Evolutionary conservation across 2,329 filamentous ascomycete species (phyloP).

Genomic region (Apiospora aurea): DNA sequence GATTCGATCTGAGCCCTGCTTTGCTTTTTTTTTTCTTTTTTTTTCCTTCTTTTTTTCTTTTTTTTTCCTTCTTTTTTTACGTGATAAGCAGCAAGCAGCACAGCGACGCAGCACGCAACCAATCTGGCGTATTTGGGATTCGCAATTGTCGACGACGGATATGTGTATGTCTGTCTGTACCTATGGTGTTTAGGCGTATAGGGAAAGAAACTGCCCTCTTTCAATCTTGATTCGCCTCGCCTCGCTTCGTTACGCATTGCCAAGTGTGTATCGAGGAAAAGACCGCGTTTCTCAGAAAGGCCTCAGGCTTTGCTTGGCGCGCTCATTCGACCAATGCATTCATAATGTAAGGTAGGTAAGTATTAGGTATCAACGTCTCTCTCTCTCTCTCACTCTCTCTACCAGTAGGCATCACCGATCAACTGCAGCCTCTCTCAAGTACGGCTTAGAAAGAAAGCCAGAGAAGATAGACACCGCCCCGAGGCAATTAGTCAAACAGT

Average conservation of each 20-base stretch:
- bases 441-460: neutral
- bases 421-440: neutral
- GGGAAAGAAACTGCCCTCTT: neutral
- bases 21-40: neutral
- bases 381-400: no score
- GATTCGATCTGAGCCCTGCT: constrained; percentile 6
- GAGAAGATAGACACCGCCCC: neutral
- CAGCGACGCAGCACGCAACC: neutral
- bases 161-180: neutral
- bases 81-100: neutral
- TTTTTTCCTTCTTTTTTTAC: neutral
- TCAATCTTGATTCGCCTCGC: neutral
- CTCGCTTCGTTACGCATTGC: neutral
- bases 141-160: neutral
- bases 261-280: neutral
- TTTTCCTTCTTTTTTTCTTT: no score
- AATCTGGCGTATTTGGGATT: neutral
- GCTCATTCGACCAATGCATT: neutral
- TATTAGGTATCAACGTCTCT: no score
- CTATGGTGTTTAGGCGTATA: neutral
- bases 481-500: neutral
- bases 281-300: neutral
- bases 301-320: neutral
- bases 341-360: no score
- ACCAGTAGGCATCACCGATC: no score